Conservation (phyloP, 129 eudicot genomes). For the Ambrosia trifida region DNA sequence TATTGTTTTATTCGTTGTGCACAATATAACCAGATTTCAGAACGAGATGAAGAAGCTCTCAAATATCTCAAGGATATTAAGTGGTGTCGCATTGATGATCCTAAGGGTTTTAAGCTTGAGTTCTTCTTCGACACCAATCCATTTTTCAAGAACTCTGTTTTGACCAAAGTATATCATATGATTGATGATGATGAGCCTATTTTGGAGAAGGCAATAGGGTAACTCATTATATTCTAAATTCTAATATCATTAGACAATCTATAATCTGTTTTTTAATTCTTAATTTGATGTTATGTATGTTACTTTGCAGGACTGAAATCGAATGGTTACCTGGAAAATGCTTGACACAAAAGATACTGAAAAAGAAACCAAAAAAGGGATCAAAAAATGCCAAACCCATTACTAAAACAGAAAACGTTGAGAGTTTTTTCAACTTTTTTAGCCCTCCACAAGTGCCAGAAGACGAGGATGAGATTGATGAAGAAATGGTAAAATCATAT, state of each 20-base stretch:
- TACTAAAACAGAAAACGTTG: conserved; percentile 71
- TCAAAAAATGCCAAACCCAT: conserved; percentile 69
- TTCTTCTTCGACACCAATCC: conserved; percentile 78
- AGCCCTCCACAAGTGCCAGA: conserved; percentile 83
- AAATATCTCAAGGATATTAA: conserved; percentile 78
- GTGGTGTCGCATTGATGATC: conserved; percentile 73
- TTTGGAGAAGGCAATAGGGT: conserved; percentile 93
- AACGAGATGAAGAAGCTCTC: conserved; percentile 90
- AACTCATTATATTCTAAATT: conserved; percentile 8
- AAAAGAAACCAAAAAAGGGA: conserved; percentile 84
- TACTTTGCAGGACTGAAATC: conserved; percentile 62
- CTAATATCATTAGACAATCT: background rate
- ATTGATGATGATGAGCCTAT: conserved; percentile 94
- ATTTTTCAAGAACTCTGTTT: conserved; percentile 71
- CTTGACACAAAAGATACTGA: conserved; percentile 74
- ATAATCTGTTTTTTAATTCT: background rate
- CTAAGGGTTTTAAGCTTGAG: conserved; percentile 91
- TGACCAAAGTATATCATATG: conserved; percentile 89
- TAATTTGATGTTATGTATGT: background rate
- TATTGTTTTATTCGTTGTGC: background rate
- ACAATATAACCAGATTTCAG: conserved; percentile 53
- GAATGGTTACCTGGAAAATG: conserved; percentile 90
- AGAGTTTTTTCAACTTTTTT: conserved; percentile 89
- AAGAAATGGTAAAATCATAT: conserved; percentile 53
- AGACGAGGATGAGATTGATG: conserved; percentile 79